Percentiles rank a stretch among this genome's conserved stretches.
Evolutionary conservation across 106 monocot species (phyloP).

Genomic region (Narthecium ossifragum): DNA sequence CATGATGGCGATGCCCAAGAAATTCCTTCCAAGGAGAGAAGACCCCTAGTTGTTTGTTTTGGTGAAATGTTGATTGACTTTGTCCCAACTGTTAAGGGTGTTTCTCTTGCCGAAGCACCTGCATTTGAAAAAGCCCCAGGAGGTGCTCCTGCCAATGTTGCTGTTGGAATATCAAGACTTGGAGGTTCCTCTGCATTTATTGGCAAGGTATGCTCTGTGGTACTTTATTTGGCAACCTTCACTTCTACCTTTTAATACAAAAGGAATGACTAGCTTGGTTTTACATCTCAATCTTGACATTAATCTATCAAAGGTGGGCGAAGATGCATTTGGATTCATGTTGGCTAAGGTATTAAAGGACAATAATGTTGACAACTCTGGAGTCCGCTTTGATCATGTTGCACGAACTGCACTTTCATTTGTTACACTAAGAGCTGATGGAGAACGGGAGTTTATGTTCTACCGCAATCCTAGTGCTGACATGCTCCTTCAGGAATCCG

Average conservation of each 20-base stretch:
- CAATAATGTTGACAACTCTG: constrained; percentile 26
- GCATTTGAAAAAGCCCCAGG: constrained; percentile 29
- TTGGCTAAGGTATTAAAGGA: constrained; percentile 19
- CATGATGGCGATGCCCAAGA: neutral
- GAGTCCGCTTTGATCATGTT: constrained; percentile 19
- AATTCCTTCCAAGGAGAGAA: neutral
- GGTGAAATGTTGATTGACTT: constrained; percentile 37
- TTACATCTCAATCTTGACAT: neutral
- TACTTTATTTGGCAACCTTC: too few relatives aligned
- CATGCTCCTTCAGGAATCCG: constrained; percentile 21
- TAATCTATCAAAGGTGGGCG: constrained; percentile 15
- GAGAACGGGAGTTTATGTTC: constrained; percentile 29
- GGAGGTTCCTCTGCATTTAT: constrained; percentile 26
- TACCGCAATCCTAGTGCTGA: constrained; percentile 33
- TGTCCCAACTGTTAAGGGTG: constrained; percentile 26
- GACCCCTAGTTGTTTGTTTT: constrained; percentile 28
- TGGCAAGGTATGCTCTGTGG: constrained; percentile 17
- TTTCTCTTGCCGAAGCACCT: constrained; percentile 29
- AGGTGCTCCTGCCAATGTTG: constrained; percentile 32
- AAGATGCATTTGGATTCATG: constrained; percentile 32
- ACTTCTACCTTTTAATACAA: too few relatives aligned
- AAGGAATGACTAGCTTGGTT: neutral
- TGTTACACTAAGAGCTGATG: constrained; percentile 24
- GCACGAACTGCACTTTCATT: constrained; percentile 30
- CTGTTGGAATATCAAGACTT: constrained; percentile 21